Evolutionary conservation across 495 filamentous ascomycete species (phyloP).

Genomic region (Neurospora sp.): DNA sequence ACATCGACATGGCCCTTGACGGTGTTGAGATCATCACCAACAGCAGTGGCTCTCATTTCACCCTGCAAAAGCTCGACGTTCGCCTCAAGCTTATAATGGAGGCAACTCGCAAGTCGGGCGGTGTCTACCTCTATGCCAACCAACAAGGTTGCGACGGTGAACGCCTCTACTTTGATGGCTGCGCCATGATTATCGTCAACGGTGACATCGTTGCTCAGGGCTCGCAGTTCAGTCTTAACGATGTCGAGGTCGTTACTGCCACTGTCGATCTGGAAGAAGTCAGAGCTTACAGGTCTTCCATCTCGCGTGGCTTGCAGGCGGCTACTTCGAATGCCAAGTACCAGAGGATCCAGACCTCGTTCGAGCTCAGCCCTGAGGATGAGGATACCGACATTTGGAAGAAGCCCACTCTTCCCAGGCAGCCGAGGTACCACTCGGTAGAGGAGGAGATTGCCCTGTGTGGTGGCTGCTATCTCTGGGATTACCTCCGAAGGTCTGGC

Average conservation of each 20-base stretch:
- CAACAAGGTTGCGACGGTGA: conserved; percentile 63
- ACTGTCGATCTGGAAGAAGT: conserved; percentile 77
- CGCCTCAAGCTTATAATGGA: conserved; percentile 66
- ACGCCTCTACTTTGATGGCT: conserved; percentile 55
- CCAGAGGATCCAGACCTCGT: conserved; percentile 27
- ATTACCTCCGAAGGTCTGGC: conserved; percentile 62
- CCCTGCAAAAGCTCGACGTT: conserved; percentile 64
- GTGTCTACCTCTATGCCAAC: conserved; percentile 58
- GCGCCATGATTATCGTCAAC: conserved; percentile 66
- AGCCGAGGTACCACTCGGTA: conserved; percentile 45
- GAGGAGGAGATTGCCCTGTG: conserved; percentile 71
- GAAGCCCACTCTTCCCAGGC: conserved; percentile 21
- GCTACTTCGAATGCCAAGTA: conserved; percentile 28
- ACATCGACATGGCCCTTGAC: conserved; percentile 42
- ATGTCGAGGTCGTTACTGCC: conserved; percentile 78
- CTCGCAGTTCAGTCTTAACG: conserved; percentile 63
- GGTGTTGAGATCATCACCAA: conserved; percentile 73
- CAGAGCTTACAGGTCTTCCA: conserved; percentile 40
- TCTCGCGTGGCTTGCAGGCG: conserved; percentile 50
- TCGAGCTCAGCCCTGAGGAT: conserved; percentile 29
- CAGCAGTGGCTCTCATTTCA: conserved; percentile 58
- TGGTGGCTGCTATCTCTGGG: conserved; percentile 72
- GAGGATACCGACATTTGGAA: conserved; percentile 20
- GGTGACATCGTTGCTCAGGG: conserved; percentile 62
- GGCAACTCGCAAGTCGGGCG: conserved; percentile 64